phyloP scores from a whole-genome alignment of 2,329 filamentous ascomycete species.

The Cladosporium sp. region DNA sequence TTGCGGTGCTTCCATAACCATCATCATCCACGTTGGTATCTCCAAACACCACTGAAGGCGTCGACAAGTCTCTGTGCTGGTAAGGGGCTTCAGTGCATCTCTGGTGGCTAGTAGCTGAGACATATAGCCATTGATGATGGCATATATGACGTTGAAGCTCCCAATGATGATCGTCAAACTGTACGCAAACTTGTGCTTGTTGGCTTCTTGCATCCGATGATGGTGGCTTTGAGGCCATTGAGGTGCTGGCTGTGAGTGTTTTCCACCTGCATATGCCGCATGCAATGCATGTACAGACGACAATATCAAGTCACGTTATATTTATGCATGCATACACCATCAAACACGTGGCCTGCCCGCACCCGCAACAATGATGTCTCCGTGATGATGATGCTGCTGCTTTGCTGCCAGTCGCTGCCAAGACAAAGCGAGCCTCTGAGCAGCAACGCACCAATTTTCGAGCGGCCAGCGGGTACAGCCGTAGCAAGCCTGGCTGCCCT shows the following conservation, averaged over 20 bases:
- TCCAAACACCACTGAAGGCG: background rate
- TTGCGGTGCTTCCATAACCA: background rate
- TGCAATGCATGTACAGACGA: background rate
- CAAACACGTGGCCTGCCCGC: background rate
- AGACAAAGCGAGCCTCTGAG: background rate
- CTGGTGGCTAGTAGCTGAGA: too few relatives aligned
- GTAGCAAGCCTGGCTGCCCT: conserved; percentile 11
- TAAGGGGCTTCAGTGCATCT: too few relatives aligned
- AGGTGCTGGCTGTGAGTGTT: background rate
- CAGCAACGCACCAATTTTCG: background rate
- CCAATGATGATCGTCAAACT: background rate
- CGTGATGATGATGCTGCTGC: background rate
- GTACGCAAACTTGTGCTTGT: background rate
- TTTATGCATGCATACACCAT: background rate
- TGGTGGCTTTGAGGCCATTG: background rate
- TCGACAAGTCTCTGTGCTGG: too few relatives aligned
- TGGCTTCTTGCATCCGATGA: background rate
- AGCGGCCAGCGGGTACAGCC: background rate
- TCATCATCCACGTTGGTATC: background rate
- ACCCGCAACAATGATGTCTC: background rate
- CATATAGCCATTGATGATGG: background rate
- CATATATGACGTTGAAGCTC: background rate
- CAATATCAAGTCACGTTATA: background rate
- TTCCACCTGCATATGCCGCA: background rate
- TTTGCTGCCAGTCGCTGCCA: background rate